These are phyloP conservation scores for Ogataea hybrid DNA, from an alignment of 1,139 yeast species.

Conservation along the genomic window DNA sequence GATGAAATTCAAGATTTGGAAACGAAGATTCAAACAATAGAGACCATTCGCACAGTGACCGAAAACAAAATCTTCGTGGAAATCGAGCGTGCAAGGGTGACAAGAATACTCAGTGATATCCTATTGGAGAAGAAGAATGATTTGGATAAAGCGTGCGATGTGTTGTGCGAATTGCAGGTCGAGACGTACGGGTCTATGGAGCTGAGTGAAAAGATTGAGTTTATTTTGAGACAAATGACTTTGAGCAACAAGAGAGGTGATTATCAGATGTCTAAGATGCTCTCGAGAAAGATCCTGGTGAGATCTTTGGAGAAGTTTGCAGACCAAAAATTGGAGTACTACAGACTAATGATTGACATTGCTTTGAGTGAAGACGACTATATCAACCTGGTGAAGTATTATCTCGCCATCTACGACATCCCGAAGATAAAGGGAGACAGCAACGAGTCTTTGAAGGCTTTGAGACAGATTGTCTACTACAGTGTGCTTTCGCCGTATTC, in stretches of 20 bases:
- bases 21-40: constrained; percentile 71
- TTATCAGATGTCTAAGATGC: constrained; percentile 77
- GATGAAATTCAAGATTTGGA: constrained; percentile 56
- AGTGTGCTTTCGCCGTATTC: constrained; percentile 84
- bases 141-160: constrained; percentile 84
- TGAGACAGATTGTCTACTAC: constrained; percentile 74
- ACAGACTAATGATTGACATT: constrained; percentile 75
- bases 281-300: constrained; percentile 83
- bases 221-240: constrained; percentile 85
- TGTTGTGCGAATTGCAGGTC: constrained; percentile 91
- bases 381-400: constrained; percentile 77
- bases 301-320: constrained; percentile 73
- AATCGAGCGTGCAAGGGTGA: constrained; percentile 92
- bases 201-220: constrained; percentile 83
- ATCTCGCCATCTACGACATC: constrained; percentile 76
- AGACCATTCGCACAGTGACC: constrained; percentile 79
- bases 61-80: constrained; percentile 95
- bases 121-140: constrained; percentile 63
- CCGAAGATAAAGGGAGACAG: constrained; percentile 58
- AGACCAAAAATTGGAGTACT: constrained; percentile 69
- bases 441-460: constrained; percentile 50
- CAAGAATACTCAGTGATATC: constrained; percentile 77
- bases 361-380: constrained; percentile 76
- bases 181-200: constrained; percentile 98
- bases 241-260: constrained; percentile 84